phyloP scores from a whole-genome alignment of 352 stramenopile genomes.

The Plasmopara viticola region DNA sequence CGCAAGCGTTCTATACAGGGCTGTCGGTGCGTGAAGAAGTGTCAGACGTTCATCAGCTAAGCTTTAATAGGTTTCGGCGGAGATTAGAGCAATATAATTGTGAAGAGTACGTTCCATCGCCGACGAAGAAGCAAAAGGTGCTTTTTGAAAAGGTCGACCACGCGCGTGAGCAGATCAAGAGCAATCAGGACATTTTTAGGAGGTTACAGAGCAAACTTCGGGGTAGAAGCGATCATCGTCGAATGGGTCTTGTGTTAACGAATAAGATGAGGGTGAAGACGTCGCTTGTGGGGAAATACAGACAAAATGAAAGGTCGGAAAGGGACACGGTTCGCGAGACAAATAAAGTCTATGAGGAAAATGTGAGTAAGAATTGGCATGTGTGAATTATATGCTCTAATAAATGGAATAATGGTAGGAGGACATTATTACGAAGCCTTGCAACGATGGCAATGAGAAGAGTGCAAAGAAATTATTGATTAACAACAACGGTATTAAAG shows the following conservation, averaged over 20 bases:
- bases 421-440: slow-evolving; percentile 1
- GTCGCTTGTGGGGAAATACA: background rate
- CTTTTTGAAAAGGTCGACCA: slow-evolving; percentile 29
- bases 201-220: slow-evolving; percentile 30
- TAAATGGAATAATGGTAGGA: slow-evolving; percentile 2
- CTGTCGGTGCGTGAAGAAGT: slow-evolving; percentile 14
- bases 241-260: background rate
- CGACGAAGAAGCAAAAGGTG: slow-evolving; percentile 30
- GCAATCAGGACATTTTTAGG: slow-evolving; percentile 31
- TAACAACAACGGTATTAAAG: background rate
- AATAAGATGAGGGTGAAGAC: slow-evolving; percentile 8
- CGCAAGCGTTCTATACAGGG: slow-evolving; percentile 7
- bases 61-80: slow-evolving; percentile 30
- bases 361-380: slow-evolving; percentile 5
- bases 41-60: slow-evolving; percentile 21
- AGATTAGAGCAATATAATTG: slow-evolving; percentile 35
- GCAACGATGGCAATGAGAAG: slow-evolving; percentile 4
- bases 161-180: slow-evolving; percentile 23
- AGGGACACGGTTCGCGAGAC: slow-evolving; percentile 1
- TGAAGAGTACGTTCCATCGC: slow-evolving; percentile 40
- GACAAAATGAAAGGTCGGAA: background rate
- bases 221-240: slow-evolving; percentile 10
- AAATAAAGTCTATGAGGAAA: slow-evolving; percentile 3
- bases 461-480: background rate
- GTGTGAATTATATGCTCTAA: background rate